Percentiles rank a stretch among this genome's conserved stretches.
phyloP scores from a whole-genome alignment of 2,329 filamentous ascomycete genomes.

The Colletotrichum graminicola region DNA sequence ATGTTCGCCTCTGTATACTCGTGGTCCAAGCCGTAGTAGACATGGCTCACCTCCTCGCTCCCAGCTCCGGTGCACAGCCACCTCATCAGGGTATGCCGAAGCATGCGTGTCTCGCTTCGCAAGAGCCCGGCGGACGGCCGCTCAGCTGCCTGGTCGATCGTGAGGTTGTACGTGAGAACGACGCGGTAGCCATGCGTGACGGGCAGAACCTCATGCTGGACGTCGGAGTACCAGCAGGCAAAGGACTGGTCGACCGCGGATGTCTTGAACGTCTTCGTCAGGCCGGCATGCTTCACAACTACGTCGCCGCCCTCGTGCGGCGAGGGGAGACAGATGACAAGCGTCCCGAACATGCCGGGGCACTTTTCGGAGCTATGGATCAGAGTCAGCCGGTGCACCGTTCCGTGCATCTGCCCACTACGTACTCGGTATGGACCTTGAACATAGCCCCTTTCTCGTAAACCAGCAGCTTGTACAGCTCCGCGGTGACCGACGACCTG shows the following conservation, averaged over 20 bases:
- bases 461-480: slow-evolving; percentile 62
- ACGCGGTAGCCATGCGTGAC: slow-evolving; percentile 62
- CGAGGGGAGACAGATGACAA: slow-evolving; percentile 63
- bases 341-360: slow-evolving; percentile 62
- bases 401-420: neutral
- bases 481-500: slow-evolving; percentile 47
- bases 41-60: slow-evolving; percentile 4
- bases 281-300: slow-evolving; percentile 51
- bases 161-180: slow-evolving; percentile 66
- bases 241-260: slow-evolving; percentile 44
- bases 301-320: slow-evolving; percentile 61
- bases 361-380: slow-evolving; percentile 57
- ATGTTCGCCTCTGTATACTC: slow-evolving; percentile 51
- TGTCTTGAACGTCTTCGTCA: slow-evolving; percentile 50
- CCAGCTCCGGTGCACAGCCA: slow-evolving; percentile 45
- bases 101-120: slow-evolving; percentile 16
- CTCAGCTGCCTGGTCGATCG: slow-evolving; percentile 35
- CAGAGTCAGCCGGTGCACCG: neutral
- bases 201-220: slow-evolving; percentile 63
- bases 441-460: slow-evolving; percentile 65
- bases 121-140: slow-evolving; percentile 44
- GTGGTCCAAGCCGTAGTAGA: slow-evolving; percentile 51
- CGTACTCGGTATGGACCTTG: slow-evolving; percentile 58
- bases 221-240: slow-evolving; percentile 63
- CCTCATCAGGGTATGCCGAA: slow-evolving; percentile 44